phyloP scores from a whole-genome alignment of 495 filamentous ascomycete species.

The Aspergillus homomorphus region DNA sequence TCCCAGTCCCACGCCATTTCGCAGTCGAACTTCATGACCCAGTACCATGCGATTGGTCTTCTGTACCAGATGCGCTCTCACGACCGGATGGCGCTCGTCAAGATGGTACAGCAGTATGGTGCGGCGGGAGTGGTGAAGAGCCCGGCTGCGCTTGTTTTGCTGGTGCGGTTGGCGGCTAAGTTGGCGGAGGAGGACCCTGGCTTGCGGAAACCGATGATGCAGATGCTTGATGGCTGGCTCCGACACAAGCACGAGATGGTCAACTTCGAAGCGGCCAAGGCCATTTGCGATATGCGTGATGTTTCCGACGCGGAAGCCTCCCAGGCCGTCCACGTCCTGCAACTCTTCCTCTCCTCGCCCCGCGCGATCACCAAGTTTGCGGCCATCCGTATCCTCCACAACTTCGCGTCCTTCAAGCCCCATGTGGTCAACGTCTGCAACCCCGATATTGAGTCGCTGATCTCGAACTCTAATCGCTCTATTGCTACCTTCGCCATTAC shows the following conservation, averaged over 20 bases:
- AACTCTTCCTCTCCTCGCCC: slow-evolving; percentile 95
- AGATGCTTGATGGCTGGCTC: slow-evolving; percentile 91
- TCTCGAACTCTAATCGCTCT: slow-evolving; percentile 93
- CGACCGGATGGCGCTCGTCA: slow-evolving; percentile 98
- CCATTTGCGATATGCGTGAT: slow-evolving; percentile 91
- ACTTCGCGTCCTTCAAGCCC: slow-evolving; percentile 92
- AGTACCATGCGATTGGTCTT: slow-evolving; percentile 98
- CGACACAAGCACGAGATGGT: slow-evolving; percentile 99
- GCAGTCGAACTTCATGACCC: slow-evolving; percentile 86
- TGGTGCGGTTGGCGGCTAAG: slow-evolving; percentile 91
- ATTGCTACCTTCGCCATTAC: slow-evolving; percentile 99
- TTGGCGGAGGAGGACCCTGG: slow-evolving; percentile 89
- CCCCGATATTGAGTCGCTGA: slow-evolving; percentile 91
- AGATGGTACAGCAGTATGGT: slow-evolving; percentile 99
- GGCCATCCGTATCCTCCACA: slow-evolving; percentile 93
- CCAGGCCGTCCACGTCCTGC: slow-evolving; percentile 91
- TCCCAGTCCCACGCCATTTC: slow-evolving; percentile 60
- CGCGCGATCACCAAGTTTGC: slow-evolving; percentile 97
- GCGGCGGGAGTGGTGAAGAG: slow-evolving; percentile 90
- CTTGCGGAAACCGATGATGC: slow-evolving; percentile 90
- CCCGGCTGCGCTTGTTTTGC: slow-evolving; percentile 84
- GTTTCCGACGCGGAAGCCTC: slow-evolving; percentile 88
- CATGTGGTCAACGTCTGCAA: slow-evolving; percentile 91
- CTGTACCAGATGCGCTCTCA: slow-evolving; percentile 97
- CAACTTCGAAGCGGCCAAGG: slow-evolving; percentile 98